These are phyloP conservation scores for Helminthosporium solani DNA, from an alignment of 2,329 filamentous ascomycete genomes.

Conservation along the genomic window DNA sequence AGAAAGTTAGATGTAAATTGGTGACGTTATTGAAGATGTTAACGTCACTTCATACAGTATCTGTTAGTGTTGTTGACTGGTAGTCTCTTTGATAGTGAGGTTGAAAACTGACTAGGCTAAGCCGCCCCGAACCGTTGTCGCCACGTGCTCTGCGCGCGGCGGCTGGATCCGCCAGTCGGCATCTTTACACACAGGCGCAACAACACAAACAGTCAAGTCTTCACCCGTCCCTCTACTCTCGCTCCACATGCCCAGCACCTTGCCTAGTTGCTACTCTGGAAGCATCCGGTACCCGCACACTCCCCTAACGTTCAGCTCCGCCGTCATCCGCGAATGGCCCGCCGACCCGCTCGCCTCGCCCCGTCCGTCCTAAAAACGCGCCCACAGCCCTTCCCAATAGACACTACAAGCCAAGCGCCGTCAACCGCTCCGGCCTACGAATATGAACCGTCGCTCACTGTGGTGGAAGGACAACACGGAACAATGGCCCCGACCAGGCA, in stretches of 20 bases:
- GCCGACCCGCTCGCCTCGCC: constrained; percentile 1
- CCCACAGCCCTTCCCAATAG: constrained; percentile 1
- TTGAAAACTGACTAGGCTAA: constrained; percentile 6
- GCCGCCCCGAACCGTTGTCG: constrained; percentile 2
- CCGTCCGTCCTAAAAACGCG: constrained; percentile 6
- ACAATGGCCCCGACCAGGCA: constrained; percentile 3
- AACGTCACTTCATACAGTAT: constrained; percentile 8
- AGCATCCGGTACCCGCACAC: constrained; percentile 3
- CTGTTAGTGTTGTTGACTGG: constrained; percentile 6
- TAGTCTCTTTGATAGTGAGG: constrained; percentile 10
- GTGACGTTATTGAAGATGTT: constrained; percentile 7
- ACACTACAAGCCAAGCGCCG: constrained; percentile 4
- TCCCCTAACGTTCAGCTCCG: constrained; percentile 3
- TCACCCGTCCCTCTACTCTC: constrained; percentile 1
- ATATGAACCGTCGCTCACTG: constrained; percentile 9
- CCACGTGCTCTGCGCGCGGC: too few species aligned
- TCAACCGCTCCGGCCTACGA: constrained; percentile 7
- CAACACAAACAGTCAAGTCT: not conserved
- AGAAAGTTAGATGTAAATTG: constrained; percentile 6
- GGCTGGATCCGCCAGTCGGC: not conserved
- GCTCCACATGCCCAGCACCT: constrained; percentile 1
- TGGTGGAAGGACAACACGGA: constrained; percentile 6
- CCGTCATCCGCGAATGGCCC: constrained; percentile 4
- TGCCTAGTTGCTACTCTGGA: constrained; percentile 5
- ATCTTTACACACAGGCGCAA: not conserved